These are phyloP conservation scores for Emergomyces africanus DNA, from an alignment of 2,329 filamentous ascomycete genomes.

Conservation along the genomic window DNA sequence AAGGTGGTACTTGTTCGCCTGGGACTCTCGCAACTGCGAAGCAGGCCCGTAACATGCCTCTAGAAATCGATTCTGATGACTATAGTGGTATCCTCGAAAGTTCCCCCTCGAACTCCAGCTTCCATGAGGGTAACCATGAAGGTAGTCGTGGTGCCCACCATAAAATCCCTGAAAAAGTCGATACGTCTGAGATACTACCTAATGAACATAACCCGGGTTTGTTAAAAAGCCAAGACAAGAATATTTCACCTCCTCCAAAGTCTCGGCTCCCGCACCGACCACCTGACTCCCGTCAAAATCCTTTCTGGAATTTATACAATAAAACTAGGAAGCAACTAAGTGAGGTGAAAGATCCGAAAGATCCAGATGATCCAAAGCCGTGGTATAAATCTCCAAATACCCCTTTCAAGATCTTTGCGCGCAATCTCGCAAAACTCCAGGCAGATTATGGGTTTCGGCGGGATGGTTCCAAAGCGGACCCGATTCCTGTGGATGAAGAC, in stretches of 20 bases:
- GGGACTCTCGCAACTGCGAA: neutral
- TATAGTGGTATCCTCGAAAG: neutral
- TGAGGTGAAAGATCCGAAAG: neutral
- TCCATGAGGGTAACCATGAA: neutral
- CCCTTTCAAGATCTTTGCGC: slow-evolving; percentile 27
- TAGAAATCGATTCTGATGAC: neutral
- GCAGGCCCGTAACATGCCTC: neutral
- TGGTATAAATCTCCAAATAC: slow-evolving; percentile 26
- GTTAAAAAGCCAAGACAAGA: neutral
- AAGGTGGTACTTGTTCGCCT: neutral
- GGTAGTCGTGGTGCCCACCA: neutral
- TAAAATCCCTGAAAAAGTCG: neutral
- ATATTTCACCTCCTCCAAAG: neutral
- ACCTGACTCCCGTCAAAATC: neutral
- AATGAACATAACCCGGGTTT: neutral
- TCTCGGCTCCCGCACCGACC: neutral
- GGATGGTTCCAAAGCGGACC: slow-evolving; percentile 7
- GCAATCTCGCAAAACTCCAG: slow-evolving; percentile 21
- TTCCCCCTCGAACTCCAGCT: neutral
- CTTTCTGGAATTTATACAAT: neutral
- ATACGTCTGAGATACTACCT: no score
- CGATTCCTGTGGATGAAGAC: slow-evolving; percentile 20
- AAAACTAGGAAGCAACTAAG: neutral
- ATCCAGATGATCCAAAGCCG: neutral
- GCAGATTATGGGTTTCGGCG: slow-evolving; percentile 18